Evolutionary conservation across 31 red algal genomes (phyloP).

Genomic region (Odonthalia washingtoniensis): DNA sequence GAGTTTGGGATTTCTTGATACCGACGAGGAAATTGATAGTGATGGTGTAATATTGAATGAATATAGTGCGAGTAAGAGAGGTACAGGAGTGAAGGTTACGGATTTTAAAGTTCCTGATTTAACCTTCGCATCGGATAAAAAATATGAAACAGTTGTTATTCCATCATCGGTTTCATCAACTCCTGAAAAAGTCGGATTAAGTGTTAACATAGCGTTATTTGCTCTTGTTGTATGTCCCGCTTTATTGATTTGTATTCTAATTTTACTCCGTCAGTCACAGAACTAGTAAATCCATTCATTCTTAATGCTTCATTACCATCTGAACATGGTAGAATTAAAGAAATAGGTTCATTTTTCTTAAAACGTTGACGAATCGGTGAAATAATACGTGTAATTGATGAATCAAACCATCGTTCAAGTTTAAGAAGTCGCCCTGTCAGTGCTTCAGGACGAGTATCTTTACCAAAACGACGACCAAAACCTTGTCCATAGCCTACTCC

Average conservation of each 20-base stretch:
- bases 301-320: too few species aligned
- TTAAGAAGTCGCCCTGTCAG: constrained; percentile 9
- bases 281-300: too few species aligned
- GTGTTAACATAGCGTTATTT: too few species aligned
- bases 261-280: too few species aligned
- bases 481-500: constrained; percentile 75
- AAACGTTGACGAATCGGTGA: constrained; percentile 8
- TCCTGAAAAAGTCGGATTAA: too few species aligned
- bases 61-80: background rate
- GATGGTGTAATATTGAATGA: too few species aligned
- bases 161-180: constrained; percentile 12
- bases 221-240: too few species aligned
- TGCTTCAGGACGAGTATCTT: constrained; percentile 35
- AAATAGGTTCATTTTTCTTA: background rate
- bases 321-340: too few species aligned
- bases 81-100: constrained; percentile 48
- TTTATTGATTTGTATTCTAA: too few species aligned
- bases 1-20: constrained; percentile 49
- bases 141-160: constrained; percentile 66
- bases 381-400: constrained; percentile 41
- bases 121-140: constrained; percentile 31
- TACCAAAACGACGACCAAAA: constrained; percentile 67
- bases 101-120: constrained; percentile 64
- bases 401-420: constrained; percentile 47
- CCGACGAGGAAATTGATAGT: too few species aligned